A percentile compares a stretch with the other conserved stretches of the same genome.
phyloP scores from a whole-genome alignment of 768 basidiomycete species.

The Boletus sp. region DNA sequence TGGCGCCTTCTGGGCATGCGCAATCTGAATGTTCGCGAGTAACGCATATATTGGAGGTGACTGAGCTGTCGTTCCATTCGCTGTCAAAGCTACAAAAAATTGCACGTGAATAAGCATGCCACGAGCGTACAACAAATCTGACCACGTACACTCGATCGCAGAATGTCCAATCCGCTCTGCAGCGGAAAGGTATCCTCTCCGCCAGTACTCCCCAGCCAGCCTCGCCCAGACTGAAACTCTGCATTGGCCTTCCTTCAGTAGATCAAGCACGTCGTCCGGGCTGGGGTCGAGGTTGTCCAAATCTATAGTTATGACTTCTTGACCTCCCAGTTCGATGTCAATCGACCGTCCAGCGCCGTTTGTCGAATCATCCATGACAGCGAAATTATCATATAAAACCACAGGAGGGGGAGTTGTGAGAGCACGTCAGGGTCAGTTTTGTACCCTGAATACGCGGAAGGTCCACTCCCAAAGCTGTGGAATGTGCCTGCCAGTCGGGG shows the following conservation, averaged over 20 bases:
- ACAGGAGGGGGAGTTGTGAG: neutral
- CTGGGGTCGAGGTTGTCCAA: constrained; percentile 81
- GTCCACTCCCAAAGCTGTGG: neutral
- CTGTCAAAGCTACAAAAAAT: constrained; percentile 45
- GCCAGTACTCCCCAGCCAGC: constrained; percentile 87
- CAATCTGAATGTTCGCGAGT: constrained; percentile 82
- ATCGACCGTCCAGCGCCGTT: constrained; percentile 38
- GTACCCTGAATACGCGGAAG: neutral
- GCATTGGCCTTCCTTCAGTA: constrained; percentile 71
- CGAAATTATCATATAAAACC: neutral
- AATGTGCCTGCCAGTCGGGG: neutral
- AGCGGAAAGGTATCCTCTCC: constrained; percentile 67
- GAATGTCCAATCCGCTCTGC: constrained; percentile 74
- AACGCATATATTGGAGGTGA: constrained; percentile 77
- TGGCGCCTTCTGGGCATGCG: constrained; percentile 78
- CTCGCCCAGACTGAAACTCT: constrained; percentile 76
- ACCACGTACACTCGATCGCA: constrained; percentile 63
- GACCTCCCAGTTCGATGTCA: constrained; percentile 76
- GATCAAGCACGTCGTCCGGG: constrained; percentile 70
- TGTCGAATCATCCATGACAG: constrained; percentile 19
- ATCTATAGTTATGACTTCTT: constrained; percentile 88
- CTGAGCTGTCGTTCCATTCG: constrained; percentile 47
- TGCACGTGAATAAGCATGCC: neutral
- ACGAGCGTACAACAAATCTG: neutral
- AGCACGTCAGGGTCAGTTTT: neutral